These are phyloP conservation scores for Arachnopeziza araneosa DNA, from an alignment of 2,329 filamentous ascomycete species.

Conservation along the genomic window DNA sequence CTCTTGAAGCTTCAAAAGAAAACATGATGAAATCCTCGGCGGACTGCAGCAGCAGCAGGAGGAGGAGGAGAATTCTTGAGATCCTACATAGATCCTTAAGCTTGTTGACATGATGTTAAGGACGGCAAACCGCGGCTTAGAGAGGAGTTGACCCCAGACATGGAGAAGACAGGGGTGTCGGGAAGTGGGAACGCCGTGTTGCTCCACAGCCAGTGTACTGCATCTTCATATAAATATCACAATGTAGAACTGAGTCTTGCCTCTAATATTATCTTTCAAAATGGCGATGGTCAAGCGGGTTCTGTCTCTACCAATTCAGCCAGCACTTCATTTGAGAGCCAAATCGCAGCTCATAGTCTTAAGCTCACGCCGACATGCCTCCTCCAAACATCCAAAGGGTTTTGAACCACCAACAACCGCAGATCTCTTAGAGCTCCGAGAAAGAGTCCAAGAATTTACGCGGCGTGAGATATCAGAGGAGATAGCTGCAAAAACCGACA, in stretches of 20 bases:
- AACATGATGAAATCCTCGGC: slow-evolving; percentile 37
- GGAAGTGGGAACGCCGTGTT: background rate
- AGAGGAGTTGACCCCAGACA: slow-evolving; percentile 1
- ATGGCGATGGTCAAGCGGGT: slow-evolving; percentile 26
- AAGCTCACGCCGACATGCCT: slow-evolving; percentile 43
- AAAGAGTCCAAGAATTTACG: slow-evolving; percentile 67
- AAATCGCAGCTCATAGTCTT: slow-evolving; percentile 16
- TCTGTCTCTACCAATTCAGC: slow-evolving; percentile 18
- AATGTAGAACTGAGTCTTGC: slow-evolving; percentile 4
- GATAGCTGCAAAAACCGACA: slow-evolving; percentile 77
- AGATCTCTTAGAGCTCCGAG: slow-evolving; percentile 48
- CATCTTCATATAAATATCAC: background rate
- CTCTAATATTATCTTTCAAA: background rate
- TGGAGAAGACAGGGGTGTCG: slow-evolving; percentile 1
- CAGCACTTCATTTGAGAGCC: slow-evolving; percentile 19
- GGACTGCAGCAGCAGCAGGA: slow-evolving; percentile 14
- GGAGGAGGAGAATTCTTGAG: background rate
- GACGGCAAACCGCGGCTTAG: slow-evolving; percentile 14
- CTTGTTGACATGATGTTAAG: background rate
- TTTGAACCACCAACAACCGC: slow-evolving; percentile 50
- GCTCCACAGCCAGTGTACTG: too few species aligned
- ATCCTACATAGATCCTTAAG: slow-evolving; percentile 15
- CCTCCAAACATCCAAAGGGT: slow-evolving; percentile 62
- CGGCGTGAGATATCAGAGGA: slow-evolving; percentile 81
- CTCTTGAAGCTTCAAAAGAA: slow-evolving; percentile 41